Percentiles rank a stretch among this genome's conserved stretches.
Conservation (phyloP, 371 early-diverging fungal genomes). For the Coemansia sp. region DNA sequence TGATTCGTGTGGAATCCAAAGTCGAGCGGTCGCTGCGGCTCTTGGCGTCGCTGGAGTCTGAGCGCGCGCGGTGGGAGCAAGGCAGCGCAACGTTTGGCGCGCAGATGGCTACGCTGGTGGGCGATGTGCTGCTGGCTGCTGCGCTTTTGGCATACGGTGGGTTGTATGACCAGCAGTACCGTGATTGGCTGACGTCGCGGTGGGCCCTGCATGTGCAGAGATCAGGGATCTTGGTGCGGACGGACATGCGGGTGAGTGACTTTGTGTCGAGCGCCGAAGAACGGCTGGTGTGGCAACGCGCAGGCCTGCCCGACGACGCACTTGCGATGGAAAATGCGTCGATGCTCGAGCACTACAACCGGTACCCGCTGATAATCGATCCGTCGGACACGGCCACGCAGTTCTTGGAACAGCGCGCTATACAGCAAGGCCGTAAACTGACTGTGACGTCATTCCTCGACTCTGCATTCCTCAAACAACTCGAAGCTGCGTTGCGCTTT, state of each 20-base stretch:
- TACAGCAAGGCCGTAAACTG: constrained; percentile 70
- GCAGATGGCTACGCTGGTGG: constrained; percentile 97
- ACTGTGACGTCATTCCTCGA: constrained; percentile 96
- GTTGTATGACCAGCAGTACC: constrained; percentile 94
- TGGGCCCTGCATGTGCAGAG: constrained; percentile 77
- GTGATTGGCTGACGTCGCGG: constrained; percentile 71
- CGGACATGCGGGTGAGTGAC: constrained; percentile 83
- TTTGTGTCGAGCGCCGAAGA: constrained; percentile 93
- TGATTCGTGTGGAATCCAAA: constrained; percentile 89
- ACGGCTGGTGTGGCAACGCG: constrained; percentile 85
- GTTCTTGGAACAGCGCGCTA: constrained; percentile 76
- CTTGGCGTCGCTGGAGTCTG: constrained; percentile 88
- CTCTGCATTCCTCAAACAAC: constrained; percentile 92
- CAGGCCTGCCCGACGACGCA: constrained; percentile 81
- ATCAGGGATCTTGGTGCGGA: constrained; percentile 79
- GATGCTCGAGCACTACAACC: constrained; percentile 90
- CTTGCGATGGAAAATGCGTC: constrained; percentile 96
- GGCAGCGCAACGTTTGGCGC: constrained; percentile 89
- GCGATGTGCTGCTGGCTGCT: constrained; percentile 90
- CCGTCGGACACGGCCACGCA: constrained; percentile 92
- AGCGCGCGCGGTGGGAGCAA: constrained; percentile 90
- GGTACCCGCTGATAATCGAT: constrained; percentile 96
- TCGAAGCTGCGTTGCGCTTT: constrained; percentile 96
- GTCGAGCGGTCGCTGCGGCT: constrained; percentile 90
- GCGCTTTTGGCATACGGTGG: constrained; percentile 96